Conservation (phyloP, 345 rosid genomes). For the Microcos paniculata region DNA sequence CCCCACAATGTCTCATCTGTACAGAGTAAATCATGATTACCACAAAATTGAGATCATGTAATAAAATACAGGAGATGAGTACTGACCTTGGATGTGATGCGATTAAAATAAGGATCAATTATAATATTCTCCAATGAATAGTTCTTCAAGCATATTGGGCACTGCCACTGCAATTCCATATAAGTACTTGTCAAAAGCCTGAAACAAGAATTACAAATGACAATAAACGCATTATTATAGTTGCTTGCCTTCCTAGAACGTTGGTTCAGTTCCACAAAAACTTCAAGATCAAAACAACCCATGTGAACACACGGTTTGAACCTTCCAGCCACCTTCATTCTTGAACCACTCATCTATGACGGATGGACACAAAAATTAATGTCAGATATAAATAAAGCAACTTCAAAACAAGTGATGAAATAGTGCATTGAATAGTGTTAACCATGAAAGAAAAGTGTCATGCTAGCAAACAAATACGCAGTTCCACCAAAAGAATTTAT, state of each 20-base stretch:
- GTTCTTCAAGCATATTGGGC: conserved; percentile 91
- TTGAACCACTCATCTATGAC: conserved; percentile 89
- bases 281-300: conserved; percentile 97
- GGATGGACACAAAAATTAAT: not conserved
- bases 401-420: not conserved
- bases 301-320: conserved; percentile 92
- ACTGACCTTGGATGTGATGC: conserved; percentile 71
- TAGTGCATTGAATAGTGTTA: not conserved
- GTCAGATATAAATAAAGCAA: conserved; percentile 11
- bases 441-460: not conserved
- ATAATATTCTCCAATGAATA: conserved; percentile 81
- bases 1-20: conserved; percentile 85
- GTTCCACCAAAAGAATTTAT: too few relatives aligned
- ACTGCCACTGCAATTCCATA: conserved; percentile 83
- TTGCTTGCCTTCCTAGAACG: conserved; percentile 92
- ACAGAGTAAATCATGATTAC: conserved; percentile 9
- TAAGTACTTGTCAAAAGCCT: conserved; percentile 23
- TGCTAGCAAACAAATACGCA: too few relatives aligned
- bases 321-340: conserved; percentile 97
- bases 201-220: not conserved
- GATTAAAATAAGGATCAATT: conserved; percentile 91
- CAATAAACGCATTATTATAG: not conserved
- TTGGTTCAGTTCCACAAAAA: conserved; percentile 93
- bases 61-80: conserved; percentile 3
- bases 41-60: not conserved